Base-by-base conservation (phyloP, 495 filamentous ascomycete genomes). In the Aspergillus carlsbadensis region DNA sequence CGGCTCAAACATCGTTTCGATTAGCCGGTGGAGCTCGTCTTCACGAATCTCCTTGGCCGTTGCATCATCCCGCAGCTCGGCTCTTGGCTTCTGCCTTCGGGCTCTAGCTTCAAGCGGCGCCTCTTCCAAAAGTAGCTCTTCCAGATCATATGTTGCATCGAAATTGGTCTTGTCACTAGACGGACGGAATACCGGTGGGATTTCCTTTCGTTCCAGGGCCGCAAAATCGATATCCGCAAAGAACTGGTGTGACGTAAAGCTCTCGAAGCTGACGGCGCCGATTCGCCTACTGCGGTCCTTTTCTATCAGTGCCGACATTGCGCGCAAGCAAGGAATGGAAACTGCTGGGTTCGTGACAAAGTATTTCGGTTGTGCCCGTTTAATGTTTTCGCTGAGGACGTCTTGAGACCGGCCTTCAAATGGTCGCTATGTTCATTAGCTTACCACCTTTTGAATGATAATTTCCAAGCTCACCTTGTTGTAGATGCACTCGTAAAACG, bases 401-500 rank as follows among this genome's bases (percentile, higher is more conserved):
- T 92, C 85, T 61, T 96, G 90, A 34, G 84, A 90, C 61, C 88
- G 90, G 22, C 90, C 91, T 63, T 94, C 87, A 59, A 98, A 98
- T 10, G 94, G 94, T 64, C 94, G 83, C 94, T 88, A 15, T 34
- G 15, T 20, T 24, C 3, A 61, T 80, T 62, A 81, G 73, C 41
- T 24, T 15, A 15, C 11, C 8, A 11, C 7, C 3, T 52, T 26
- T 33, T 33, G 15, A 42, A 8, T 10, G 17, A 35, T n/a, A 0
- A 44, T 44, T 29, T 65, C 82, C 47, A 74, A 93, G n/a, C n/a
- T n/a, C n/a, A n/a, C 92, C 86, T 95, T 98, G 72, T 94, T 97
- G 74, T 97, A 98, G 44, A 98, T 96, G 80, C 94, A 97, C 72
- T 98, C 94, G 72, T 96, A 98, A 70, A 98, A 96, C 2, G 93